phyloP scores from a whole-genome alignment of 2,329 filamentous ascomycete species.

The Coleophoma crateriformis region DNA sequence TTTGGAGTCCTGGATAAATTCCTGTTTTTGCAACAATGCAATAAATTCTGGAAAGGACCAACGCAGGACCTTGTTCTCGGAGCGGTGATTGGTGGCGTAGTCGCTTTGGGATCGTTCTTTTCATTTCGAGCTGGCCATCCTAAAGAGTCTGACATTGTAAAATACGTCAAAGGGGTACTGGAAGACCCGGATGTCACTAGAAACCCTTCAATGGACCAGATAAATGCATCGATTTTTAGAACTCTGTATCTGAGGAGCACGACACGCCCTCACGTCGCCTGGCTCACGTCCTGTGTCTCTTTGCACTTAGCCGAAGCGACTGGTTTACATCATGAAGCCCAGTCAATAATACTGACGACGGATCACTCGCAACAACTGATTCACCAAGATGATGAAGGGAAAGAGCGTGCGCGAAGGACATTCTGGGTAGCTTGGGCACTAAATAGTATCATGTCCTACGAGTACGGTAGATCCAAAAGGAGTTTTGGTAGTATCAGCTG shows the following conservation, averaged over 20 bases:
- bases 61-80: slow-evolving; percentile 23
- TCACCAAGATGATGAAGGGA: slow-evolving; percentile 4
- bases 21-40: slow-evolving; percentile 15
- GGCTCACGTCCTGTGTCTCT: slow-evolving; percentile 18
- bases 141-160: slow-evolving; percentile 21
- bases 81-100: slow-evolving; percentile 25
- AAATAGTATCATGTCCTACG: slow-evolving; percentile 26
- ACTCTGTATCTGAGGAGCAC: slow-evolving; percentile 22
- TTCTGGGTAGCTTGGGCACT: slow-evolving; percentile 24
- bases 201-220: slow-evolving; percentile 12
- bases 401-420: slow-evolving; percentile 18
- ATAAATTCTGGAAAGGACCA: slow-evolving; percentile 25
- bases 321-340: slow-evolving; percentile 23
- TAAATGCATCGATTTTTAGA: slow-evolving; percentile 19
- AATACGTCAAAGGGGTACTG: slow-evolving; percentile 16
- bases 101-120: slow-evolving; percentile 28
- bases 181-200: slow-evolving; percentile 15
- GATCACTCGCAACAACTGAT: neutral
- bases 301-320: slow-evolving; percentile 23
- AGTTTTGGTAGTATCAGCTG: slow-evolving; percentile 17
- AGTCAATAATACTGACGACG: slow-evolving; percentile 16
- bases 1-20: slow-evolving; percentile 27
- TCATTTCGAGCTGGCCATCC: slow-evolving; percentile 10
- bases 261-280: slow-evolving; percentile 18
- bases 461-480: slow-evolving; percentile 27